Evolutionary conservation across 1,284 basidiomycete species (phyloP).

Genomic region (Xerocomus amazonicus): DNA sequence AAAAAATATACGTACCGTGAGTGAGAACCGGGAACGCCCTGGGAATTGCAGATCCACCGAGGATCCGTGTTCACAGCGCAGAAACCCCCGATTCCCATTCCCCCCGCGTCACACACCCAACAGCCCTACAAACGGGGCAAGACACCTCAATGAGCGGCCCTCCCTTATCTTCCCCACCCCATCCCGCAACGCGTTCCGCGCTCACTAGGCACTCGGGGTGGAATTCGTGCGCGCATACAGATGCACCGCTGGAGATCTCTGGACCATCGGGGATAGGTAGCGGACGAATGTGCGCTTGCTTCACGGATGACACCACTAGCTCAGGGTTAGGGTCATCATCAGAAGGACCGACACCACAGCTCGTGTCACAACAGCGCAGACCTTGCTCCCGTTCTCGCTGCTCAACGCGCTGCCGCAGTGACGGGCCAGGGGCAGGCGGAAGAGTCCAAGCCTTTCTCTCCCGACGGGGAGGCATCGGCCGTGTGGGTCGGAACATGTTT

Average conservation of each 20-base stretch:
- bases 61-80: conserved; percentile 18
- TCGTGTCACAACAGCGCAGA: conserved; percentile 62
- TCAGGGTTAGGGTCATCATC: conserved; percentile 64
- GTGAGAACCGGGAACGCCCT: too few relatives aligned
- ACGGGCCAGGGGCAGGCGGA: conserved; percentile 54
- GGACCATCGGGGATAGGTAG: neutral
- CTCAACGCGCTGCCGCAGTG: conserved; percentile 67
- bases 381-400: conserved; percentile 64
- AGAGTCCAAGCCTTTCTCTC: conserved; percentile 43
- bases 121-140: conserved; percentile 63
- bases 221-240: conserved; percentile 60
- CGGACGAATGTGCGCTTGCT: conserved; percentile 45
- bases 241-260: conserved; percentile 10
- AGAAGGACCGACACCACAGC: conserved; percentile 68
- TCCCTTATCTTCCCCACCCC: conserved; percentile 46
- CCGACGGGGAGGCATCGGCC: conserved; percentile 32
- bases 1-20: neutral
- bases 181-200: conserved; percentile 63
- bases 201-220: conserved; percentile 71
- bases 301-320: conserved; percentile 31
- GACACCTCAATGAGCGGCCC: conserved; percentile 52
- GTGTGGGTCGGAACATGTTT: conserved; percentile 27
- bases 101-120: conserved; percentile 50
- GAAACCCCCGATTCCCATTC: conserved; percentile 58
- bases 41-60: neutral